Conservation (phyloP, 495 filamentous ascomycete species). For the Delitschia confertaspora region DNA sequence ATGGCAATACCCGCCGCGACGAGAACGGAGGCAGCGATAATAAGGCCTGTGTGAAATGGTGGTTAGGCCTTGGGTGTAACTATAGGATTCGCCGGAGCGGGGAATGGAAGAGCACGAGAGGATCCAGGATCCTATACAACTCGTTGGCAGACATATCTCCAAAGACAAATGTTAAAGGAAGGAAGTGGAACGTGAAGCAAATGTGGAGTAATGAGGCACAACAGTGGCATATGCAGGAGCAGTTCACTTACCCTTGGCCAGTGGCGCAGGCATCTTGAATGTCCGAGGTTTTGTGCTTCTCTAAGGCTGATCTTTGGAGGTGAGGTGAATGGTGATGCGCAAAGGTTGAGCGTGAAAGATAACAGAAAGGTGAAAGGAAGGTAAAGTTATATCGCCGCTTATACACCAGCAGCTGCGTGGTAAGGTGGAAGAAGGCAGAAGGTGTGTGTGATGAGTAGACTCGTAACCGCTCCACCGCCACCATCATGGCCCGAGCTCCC, state of each 20-base stretch:
- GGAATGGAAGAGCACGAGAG: slow-evolving; percentile 4
- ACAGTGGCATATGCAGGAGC: slow-evolving; percentile 5
- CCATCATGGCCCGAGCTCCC: slow-evolving; percentile 1
- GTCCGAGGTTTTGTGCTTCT: no score
- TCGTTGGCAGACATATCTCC: slow-evolving; percentile 5
- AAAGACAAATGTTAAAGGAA: background rate
- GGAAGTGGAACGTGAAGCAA: background rate
- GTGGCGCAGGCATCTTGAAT: slow-evolving; percentile 27
- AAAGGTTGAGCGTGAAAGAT: no score
- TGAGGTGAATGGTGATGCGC: background rate
- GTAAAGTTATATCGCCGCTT: background rate
- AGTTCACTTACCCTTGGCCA: slow-evolving; percentile 27
- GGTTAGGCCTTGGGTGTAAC: slow-evolving; percentile 13
- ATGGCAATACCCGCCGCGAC: slow-evolving; percentile 76
- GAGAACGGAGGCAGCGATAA: slow-evolving; percentile 65
- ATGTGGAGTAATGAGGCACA: background rate
- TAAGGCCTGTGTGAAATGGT: slow-evolving; percentile 48
- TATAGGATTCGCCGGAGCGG: background rate
- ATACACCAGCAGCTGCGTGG: background rate
- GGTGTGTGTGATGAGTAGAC: background rate
- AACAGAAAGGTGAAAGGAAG: background rate
- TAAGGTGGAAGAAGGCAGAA: background rate
- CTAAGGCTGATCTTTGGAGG: no score
- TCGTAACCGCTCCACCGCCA: slow-evolving; percentile 17
- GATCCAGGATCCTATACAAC: slow-evolving; percentile 4